phyloP scores from a whole-genome alignment of 345 rosid genomes.

The Geranium brycei region DNA sequence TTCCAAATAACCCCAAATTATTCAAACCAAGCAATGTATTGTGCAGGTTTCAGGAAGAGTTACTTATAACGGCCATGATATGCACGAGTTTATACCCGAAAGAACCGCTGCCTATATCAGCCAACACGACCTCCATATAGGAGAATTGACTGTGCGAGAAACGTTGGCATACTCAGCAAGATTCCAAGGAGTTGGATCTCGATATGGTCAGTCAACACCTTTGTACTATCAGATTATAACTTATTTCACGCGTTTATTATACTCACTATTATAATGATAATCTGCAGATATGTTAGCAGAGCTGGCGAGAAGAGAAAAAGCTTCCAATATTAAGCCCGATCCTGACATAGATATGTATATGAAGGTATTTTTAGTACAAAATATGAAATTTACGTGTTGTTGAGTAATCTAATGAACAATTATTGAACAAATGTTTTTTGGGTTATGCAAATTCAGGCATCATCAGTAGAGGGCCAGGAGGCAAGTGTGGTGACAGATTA shows the following conservation, averaged over 20 bases:
- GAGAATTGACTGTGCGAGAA: conserved; percentile 80
- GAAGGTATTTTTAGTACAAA: conserved; percentile 18
- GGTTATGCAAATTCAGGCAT: conserved; percentile 15
- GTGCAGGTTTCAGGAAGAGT: conserved; percentile 44
- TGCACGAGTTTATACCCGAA: conserved; percentile 63
- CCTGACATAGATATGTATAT: conserved; percentile 75
- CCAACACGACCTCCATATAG: conserved; percentile 73
- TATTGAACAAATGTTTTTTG: too few species aligned
- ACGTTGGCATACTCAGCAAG: conserved; percentile 71
- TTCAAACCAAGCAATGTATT: not conserved
- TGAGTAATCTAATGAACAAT: too few species aligned
- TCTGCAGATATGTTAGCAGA: conserved; percentile 42
- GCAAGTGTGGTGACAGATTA: conserved; percentile 70
- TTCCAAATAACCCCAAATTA: too few species aligned
- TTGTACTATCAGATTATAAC: too few species aligned
- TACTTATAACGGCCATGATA: conserved; percentile 66
- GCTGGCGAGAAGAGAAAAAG: conserved; percentile 68
- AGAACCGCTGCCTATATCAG: conserved; percentile 75
- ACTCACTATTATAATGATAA: too few species aligned
- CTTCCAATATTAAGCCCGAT: conserved; percentile 52
- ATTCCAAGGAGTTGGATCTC: conserved; percentile 62
- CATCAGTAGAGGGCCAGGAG: conserved; percentile 45
- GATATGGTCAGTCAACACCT: conserved; percentile 14
- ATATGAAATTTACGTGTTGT: too few species aligned
- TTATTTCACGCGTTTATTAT: too few species aligned